Evolutionary conservation across 2,329 filamentous ascomycete genomes (phyloP).

Genomic region (Arthroderma sp.): DNA sequence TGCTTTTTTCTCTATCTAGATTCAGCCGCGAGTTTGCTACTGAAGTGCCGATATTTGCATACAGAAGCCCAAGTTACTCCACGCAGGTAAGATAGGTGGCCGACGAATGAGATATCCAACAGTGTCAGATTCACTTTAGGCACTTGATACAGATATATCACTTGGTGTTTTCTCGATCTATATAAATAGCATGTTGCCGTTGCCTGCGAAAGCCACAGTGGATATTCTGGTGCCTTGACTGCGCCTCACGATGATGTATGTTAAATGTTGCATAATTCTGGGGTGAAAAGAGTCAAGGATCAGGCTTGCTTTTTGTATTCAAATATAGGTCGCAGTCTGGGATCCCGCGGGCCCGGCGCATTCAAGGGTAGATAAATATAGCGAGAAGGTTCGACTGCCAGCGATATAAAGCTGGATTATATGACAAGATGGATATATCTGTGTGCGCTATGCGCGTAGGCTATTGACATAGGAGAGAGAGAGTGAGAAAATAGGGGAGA

Average conservation of each 20-base stretch:
- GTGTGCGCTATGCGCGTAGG: not conserved
- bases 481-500: no score
- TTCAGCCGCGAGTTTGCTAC: slow-evolving; percentile 3
- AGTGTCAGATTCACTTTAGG: not conserved
- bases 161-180: not conserved
- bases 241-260: slow-evolving; percentile 1
- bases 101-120: not conserved
- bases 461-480: slow-evolving; percentile 1
- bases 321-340: not conserved
- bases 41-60: no score
- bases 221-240: not conserved
- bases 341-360: not conserved
- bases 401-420: not conserved
- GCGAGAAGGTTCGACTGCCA: no score
- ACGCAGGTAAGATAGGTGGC: not conserved
- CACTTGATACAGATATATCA: not conserved
- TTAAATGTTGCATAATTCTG: not conserved
- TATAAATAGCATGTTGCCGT: not conserved
- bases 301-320: not conserved
- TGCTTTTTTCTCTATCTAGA: not conserved
- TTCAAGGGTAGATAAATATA: not conserved
- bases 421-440: not conserved
- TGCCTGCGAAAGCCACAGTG: not conserved
- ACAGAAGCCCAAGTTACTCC: not conserved
- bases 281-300: not conserved